Evolutionary conservation across 2,329 filamentous ascomycete species (phyloP).

Genomic region (Chrysoporthe puriensis): DNA sequence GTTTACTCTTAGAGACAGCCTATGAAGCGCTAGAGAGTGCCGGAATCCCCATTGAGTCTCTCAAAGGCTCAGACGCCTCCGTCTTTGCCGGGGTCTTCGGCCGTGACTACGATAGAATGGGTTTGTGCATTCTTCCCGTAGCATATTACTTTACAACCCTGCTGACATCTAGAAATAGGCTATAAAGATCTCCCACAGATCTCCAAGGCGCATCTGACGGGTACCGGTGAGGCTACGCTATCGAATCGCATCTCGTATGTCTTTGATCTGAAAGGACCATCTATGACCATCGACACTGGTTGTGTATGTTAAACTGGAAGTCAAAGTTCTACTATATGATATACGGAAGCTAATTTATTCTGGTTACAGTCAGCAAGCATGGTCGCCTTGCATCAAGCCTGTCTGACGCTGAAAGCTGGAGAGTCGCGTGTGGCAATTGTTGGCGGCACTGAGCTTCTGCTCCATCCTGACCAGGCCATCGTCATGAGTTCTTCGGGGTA

Average conservation of each 20-base stretch:
- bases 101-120: slow-evolving; percentile 32
- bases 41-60: slow-evolving; percentile 36
- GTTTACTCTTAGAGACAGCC: slow-evolving; percentile 38
- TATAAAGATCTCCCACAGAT: slow-evolving; percentile 32
- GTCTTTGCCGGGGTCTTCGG: slow-evolving; percentile 37
- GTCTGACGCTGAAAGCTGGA: slow-evolving; percentile 36
- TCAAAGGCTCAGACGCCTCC: slow-evolving; percentile 38
- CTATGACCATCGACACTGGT: slow-evolving; percentile 39
- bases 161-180: neutral
- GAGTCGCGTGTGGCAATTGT: slow-evolving; percentile 37
- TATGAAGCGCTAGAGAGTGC: slow-evolving; percentile 42
- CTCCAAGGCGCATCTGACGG: slow-evolving; percentile 29
- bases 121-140: neutral
- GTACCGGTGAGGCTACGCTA: slow-evolving; percentile 30
- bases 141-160: no score
- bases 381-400: slow-evolving; percentile 38
- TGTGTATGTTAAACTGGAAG: slow-evolving; percentile 31
- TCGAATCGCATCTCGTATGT: slow-evolving; percentile 36
- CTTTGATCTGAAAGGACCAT: slow-evolving; percentile 38
- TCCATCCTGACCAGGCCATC: slow-evolving; percentile 34
- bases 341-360: neutral
- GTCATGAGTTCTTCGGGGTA: slow-evolving; percentile 27
- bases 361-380: slow-evolving; percentile 35
- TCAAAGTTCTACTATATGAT: neutral
- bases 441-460: slow-evolving; percentile 34